Base-by-base conservation (phyloP, 169 alveolate genomes). In the Besnoitia besnoiti region DNA sequence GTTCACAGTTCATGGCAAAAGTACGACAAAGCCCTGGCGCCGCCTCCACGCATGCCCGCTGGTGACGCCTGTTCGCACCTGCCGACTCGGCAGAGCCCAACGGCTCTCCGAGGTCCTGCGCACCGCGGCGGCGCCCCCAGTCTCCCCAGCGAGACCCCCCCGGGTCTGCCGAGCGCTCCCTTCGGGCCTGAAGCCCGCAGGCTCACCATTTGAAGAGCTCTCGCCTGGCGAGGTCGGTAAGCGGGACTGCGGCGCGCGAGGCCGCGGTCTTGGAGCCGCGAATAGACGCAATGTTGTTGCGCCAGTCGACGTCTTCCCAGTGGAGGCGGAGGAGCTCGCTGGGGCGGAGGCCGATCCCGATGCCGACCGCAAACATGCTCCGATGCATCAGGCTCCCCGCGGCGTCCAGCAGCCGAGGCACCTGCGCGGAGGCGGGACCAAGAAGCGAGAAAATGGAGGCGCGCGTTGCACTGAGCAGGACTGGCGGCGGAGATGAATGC, bases 321-420 rank as follows among this genome's bases (percentile, higher is more conserved):
- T 84, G 84, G 88, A 95, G 73, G 16, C 95, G 90, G 82, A 95
- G 61, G 39, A 95, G 90, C 90, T 95, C 97, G 46, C 95, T 89
- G 30, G 97, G 97, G 30, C 97, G 93, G 42, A 95, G 93, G 35
- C 97, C 97, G 35, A 94, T 90, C n/a, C 97, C 97, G 55, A 93
- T 93, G 40, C 97, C 94, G 42, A 94, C 85, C n/a, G 95, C 96
- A 92, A 95, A 95, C 62, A 94, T 82, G 47, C 94, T 93, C 46
- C 95, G 87, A 92, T 95, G 96, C 95, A 92, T 95, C 27, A 46
- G 42, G 73, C 89, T 94, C 30, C 95, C 84, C 39, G 95, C 93
- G 39, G 92, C 93, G 33, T 82, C 94, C 88, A 95, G 80, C 46
- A 95, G 80, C 87, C 90, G 76, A 46, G 94, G 92, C 12, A 94